Evolutionary conservation across 352 stramenopile species (phyloP).

Genomic region (Phytopythium chamaehyphon): DNA sequence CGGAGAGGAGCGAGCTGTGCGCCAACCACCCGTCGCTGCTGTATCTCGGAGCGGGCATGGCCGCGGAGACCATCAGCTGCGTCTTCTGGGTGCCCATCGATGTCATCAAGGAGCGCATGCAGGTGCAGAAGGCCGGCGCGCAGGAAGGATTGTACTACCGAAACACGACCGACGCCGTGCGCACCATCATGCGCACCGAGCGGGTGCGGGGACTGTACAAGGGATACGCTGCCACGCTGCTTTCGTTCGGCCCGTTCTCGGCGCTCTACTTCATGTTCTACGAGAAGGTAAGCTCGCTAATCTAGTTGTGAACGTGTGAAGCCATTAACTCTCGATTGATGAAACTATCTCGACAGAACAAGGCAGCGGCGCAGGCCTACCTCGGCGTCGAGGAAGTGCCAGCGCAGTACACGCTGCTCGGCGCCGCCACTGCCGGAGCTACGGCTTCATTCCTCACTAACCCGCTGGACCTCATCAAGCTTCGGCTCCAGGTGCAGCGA

Average conservation of each 20-base stretch:
- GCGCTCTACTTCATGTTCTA: conserved; percentile 98
- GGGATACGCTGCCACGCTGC: conserved; percentile 93
- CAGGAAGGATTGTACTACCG: conserved; percentile 79
- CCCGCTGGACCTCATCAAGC: conserved; percentile 95
- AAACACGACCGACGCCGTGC: conserved; percentile 87
- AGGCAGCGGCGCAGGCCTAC: conserved; percentile 40
- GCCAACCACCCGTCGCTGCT: conserved; percentile 47
- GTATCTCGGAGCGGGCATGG: conserved; percentile 68
- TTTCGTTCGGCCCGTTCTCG: conserved; percentile 97
- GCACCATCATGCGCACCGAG: conserved; percentile 90
- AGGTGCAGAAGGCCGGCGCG: conserved; percentile 81
- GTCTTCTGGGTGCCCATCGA: conserved; percentile 99
- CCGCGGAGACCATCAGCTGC: conserved; percentile 85
- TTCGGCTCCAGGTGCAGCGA: conserved; percentile 90
- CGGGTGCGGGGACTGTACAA: conserved; percentile 92
- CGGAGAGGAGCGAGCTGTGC: conserved; percentile 31
- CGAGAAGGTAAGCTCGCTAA: conserved; percentile 79
- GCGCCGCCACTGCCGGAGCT: conserved; percentile 82
- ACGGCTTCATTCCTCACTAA: conserved; percentile 95
- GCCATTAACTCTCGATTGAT: too few species aligned
- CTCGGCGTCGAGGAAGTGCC: conserved; percentile 42
- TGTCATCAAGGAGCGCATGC: conserved; percentile 98
- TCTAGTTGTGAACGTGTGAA: too few species aligned
- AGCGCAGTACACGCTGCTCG: conserved; percentile 56
- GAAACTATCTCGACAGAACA: conserved; percentile 28